Base-by-base conservation (phyloP, 2,329 filamentous ascomycete genomes). In the Fusarium oligoseptatum region DNA sequence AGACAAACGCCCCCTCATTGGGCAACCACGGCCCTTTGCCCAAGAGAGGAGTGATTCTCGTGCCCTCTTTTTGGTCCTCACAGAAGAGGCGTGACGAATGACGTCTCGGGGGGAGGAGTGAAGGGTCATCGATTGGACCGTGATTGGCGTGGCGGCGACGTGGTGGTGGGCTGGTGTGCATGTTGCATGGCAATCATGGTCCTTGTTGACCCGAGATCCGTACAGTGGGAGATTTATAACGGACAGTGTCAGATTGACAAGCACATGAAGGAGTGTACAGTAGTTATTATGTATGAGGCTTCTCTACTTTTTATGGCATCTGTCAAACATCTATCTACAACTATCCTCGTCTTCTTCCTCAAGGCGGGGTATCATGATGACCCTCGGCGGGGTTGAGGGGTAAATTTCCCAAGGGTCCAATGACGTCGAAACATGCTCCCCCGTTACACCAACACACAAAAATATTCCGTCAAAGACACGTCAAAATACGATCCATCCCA, bases 381-480 rank as follows among this genome's bases (percentile, higher is more conserved):
- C 61, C 45, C 60, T 64, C 55, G 43, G 72, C 65, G 72, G 72
- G 69, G 69, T 64, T 72, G 56, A 73, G 69, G 72, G 72, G 72
- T 58, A 65, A 43, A 34, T 4, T n/a, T 32, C 15, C 39, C 41
- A 64, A 70, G 72, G 58, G 58, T 61, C 60, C 62, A 50, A 70
- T 75, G 72, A 72, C 72, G 65, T 72, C 58, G 32, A 63, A 50
- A 50, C 8, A 50, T 37, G 63, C 41, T 34, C 20, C 22, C 62
- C 45, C 36, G 34, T 70, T 71, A 64, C 63, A 75, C 66, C 67
- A 73, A 55, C 36, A 50, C 29, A 37, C 27, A n/a, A 57, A 34
- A 34, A 34, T 14, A 34, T 34, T 3, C 32, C 22, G 17, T 32
- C 48, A 52, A 52, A n/a, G 11, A 52, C 48, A 52, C 48, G 48